Conservation (phyloP, 2,329 filamentous ascomycete genomes). For the Stylonectria norvegica region DNA sequence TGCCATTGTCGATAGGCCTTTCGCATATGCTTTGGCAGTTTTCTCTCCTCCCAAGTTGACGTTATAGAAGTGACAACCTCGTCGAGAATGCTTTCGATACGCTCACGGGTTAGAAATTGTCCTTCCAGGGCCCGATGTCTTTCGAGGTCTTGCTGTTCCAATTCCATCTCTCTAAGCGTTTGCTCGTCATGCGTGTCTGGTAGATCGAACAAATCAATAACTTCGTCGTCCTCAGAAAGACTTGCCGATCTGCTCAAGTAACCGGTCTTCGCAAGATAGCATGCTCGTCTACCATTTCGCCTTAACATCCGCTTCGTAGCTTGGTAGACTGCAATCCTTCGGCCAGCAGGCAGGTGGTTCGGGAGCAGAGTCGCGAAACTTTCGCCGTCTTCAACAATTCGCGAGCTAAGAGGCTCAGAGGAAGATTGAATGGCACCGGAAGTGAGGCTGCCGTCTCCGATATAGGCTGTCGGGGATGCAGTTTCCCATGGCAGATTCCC, state of each 20-base stretch:
- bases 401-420: constrained; percentile 18
- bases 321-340: constrained; percentile 41
- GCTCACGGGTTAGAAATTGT: constrained; percentile 38
- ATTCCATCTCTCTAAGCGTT: constrained; percentile 59
- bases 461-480: constrained; percentile 29
- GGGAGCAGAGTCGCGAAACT: constrained; percentile 27
- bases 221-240: constrained; percentile 30
- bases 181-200: constrained; percentile 46
- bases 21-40: constrained; percentile 51
- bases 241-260: constrained; percentile 13
- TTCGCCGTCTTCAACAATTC: constrained; percentile 18
- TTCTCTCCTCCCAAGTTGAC: constrained; percentile 55
- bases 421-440: constrained; percentile 21
- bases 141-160: constrained; percentile 25
- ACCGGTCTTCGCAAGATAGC: constrained; percentile 8
- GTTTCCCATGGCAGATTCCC: constrained; percentile 20
- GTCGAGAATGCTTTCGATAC: constrained; percentile 52
- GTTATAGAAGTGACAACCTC: constrained; percentile 49
- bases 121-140: constrained; percentile 2
- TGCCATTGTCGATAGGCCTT: constrained; percentile 63
- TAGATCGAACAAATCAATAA: constrained; percentile 40
- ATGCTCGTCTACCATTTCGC: constrained; percentile 22
- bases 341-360: constrained; percentile 38
- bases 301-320: constrained; percentile 40
- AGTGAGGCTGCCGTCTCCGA: constrained; percentile 34